phyloP scores from a whole-genome alignment of 305 asterid species.

The Fraxinus sp. region DNA sequence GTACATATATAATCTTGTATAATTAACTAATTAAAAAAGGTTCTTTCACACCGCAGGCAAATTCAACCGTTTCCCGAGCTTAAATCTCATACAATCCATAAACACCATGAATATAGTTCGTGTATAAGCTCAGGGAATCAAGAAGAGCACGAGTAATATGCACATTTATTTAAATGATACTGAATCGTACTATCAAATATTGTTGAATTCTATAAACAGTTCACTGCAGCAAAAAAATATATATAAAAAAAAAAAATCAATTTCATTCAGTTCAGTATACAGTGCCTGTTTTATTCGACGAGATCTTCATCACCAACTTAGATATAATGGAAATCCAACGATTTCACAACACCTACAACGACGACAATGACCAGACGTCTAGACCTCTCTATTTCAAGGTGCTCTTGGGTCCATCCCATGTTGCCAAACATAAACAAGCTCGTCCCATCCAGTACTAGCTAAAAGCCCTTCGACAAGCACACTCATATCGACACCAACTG shows the following conservation, averaged over 20 bases:
- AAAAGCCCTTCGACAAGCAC: conserved; percentile 91
- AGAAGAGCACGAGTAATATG: background rate
- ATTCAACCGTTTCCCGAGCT: background rate
- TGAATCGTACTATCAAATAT: background rate
- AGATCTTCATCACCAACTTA: conserved; percentile 21
- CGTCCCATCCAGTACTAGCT: conserved; percentile 99
- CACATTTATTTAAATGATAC: conserved; percentile 3
- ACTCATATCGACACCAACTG: conserved; percentile 92
- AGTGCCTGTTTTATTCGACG: conserved; percentile 31
- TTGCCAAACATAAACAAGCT: conserved; percentile 93
- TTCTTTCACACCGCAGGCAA: background rate
- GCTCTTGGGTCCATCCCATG: conserved; percentile 99
- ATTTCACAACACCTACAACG: conserved; percentile 18
- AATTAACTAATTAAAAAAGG: background rate
- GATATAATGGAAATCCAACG: background rate
- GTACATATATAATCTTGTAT: background rate
- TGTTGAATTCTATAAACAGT: background rate
- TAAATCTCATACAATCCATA: background rate
- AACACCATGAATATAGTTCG: background rate
- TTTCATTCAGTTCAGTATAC: conserved; percentile 20
- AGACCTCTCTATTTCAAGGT: conserved; percentile 39
- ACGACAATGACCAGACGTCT: conserved; percentile 17
- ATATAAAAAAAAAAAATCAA: background rate
- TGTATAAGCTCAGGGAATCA: background rate
- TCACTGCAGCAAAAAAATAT: background rate